Base-by-base conservation (phyloP, 2,329 filamentous ascomycete species). In the Ophiostoma himal-ulmi region DNA sequence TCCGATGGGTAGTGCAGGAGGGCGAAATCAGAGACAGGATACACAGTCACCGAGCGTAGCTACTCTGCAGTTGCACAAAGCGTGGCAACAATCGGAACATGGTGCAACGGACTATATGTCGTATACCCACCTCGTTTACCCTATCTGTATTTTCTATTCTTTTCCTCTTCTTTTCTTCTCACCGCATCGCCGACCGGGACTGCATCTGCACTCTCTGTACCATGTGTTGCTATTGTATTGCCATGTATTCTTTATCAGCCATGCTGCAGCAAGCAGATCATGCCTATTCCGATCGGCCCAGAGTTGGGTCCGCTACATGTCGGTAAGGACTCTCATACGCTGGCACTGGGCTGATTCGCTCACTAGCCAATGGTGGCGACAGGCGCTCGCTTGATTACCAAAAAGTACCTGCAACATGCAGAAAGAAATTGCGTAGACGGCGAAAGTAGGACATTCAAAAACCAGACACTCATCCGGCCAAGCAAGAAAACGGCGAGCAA, bases 11-110 rank as follows among this genome's bases (percentile, higher is more conserved):
- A 22, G 52, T 57, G 52, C 52, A 22, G 52, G 22, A 57, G 13
- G 22, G 22, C 22, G n/a, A 57, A 57, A 57, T 57, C 52, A 57
- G 52, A 57, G 52, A 57, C 52, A 57, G 22, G 44, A 48, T n/a
- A 48, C 44, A 48, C 3, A 48, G 44, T 48, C 44, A 48, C 44
- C 44, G 44, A 48, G 44, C 44, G 44, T 48, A 48, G 10, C 30
- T 30, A 30, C 30, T 30, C 30, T 3, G 17, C n/a, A 48, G 44
- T 48, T 8, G 44, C 44, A 48, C 44, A 26, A 26, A 57, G 52
- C 52, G 52, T 30, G 52, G 20, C 52, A 26, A 26, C 8, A 8
- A 57, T 10, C 17, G 44, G n/a, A 20, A 8, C 44, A 20, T 3
- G 5, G 1, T 48, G 6, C 44, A 17, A 44, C 41, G 44, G 13